Evolutionary conservation across 2,329 filamentous ascomycete genomes (phyloP).

Genomic region (Didymella sp.): DNA sequence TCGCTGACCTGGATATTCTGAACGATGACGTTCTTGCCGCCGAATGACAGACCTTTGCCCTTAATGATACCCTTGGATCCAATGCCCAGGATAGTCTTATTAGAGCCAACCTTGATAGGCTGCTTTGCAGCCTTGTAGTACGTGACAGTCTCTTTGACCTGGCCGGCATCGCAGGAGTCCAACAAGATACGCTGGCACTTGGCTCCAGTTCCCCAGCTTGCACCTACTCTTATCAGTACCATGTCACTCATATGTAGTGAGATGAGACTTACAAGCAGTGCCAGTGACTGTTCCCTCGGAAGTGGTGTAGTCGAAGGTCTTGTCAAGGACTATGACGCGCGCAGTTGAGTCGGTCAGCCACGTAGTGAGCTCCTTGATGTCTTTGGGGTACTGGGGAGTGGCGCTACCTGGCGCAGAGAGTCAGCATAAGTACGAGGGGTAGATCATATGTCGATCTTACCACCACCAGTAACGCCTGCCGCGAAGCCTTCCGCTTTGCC

Average conservation of each 20-base stretch:
- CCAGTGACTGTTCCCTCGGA: conserved; percentile 31
- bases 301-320: conserved; percentile 32
- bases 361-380: conserved; percentile 22
- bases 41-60: conserved; percentile 51
- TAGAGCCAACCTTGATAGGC: conserved; percentile 44
- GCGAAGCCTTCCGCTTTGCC: conserved; percentile 21
- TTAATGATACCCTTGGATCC: conserved; percentile 49
- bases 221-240: conserved; percentile 8
- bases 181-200: conserved; percentile 30
- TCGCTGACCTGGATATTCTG: conserved; percentile 50
- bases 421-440: neutral
- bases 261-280: conserved; percentile 14
- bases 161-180: conserved; percentile 20
- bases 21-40: conserved; percentile 46
- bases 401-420: conserved; percentile 4
- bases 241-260: accelerated
- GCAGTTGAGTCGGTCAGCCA: conserved; percentile 40
- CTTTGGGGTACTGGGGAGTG: conserved; percentile 20
- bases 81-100: conserved; percentile 53
- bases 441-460: neutral
- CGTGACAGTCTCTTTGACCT: conserved; percentile 23
- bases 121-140: conserved; percentile 42
- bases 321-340: conserved; percentile 48
- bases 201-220: conserved; percentile 22
- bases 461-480: conserved; percentile 18